Evolutionary conservation across 805 yeast species (phyloP).

Genomic region (Kluyveromyces aestuarii): DNA sequence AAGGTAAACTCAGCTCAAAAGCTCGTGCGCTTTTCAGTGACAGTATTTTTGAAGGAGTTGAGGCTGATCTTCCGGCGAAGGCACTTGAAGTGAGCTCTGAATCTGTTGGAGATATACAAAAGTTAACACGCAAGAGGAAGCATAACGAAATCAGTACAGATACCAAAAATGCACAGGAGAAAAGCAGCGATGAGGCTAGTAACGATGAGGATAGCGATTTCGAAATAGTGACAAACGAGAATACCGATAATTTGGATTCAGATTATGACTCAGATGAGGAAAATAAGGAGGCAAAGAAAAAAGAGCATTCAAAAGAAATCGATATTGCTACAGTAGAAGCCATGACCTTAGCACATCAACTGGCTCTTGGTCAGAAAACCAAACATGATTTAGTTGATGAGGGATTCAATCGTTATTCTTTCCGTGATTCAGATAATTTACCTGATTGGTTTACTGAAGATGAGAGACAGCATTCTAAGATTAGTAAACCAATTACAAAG

Average conservation of each 20-base stretch:
- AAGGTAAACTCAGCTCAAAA: conserved; percentile 30
- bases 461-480: conserved; percentile 77
- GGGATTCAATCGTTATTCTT: conserved; percentile 85
- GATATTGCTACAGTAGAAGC: conserved; percentile 91
- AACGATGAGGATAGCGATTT: conserved; percentile 28
- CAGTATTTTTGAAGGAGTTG: conserved; percentile 43
- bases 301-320: conserved; percentile 50
- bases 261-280: conserved; percentile 49
- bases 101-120: conserved; percentile 14
- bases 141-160: conserved; percentile 3
- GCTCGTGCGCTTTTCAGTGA: conserved; percentile 42
- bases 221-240: conserved; percentile 39
- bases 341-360: conserved; percentile 95
- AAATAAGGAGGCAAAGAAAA: conserved; percentile 32
- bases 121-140: conserved; percentile 11
- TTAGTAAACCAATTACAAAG: conserved; percentile 86
- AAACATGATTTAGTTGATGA: conserved; percentile 85
- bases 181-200: conserved; percentile 11
- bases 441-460: conserved; percentile 98
- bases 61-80: conserved; percentile 27
- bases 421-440: conserved; percentile 80
- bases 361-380: conserved; percentile 80
- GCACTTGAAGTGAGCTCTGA: conserved; percentile 11
- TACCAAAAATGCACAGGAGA: conserved; percentile 8
- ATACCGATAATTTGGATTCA: conserved; percentile 31